Conservation (phyloP, 106 monocot genomes). For the Platanthera zijinensis region DNA sequence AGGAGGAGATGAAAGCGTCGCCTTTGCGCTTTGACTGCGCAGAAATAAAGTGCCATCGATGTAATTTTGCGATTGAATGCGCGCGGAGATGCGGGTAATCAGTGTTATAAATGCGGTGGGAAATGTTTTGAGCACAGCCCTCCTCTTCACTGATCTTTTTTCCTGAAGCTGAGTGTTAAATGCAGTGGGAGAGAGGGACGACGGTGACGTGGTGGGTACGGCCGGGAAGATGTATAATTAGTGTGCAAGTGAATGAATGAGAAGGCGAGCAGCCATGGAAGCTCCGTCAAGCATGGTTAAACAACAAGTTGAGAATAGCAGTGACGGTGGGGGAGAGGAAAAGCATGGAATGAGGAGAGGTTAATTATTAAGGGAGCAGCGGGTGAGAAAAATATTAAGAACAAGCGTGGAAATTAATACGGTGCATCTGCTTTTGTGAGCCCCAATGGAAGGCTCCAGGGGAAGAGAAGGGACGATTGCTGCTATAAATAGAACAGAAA, state of each 20-base stretch:
- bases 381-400: no score
- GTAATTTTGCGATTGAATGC: neutral
- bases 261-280: neutral
- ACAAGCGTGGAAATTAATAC: no score
- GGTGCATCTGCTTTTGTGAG: neutral
- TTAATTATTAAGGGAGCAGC: no score
- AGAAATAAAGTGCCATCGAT: conserved; percentile 1
- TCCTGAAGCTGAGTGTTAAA: neutral
- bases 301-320: neutral
- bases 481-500: neutral
- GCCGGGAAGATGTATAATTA: no score
- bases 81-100: neutral
- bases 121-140: neutral
- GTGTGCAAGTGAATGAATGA: no score
- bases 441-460: neutral
- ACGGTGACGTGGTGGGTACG: neutral
- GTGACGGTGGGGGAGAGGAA: no score
- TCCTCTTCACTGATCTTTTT: neutral
- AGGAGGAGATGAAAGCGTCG: neutral
- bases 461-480: neutral
- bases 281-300: neutral
- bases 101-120: neutral
- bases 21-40: neutral
- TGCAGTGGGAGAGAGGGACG: neutral
- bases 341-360: no score